Percentiles rank a stretch among this genome's conserved stretches.
Evolutionary conservation across 345 rosid species (phyloP).

Genomic region (Eucalyptus camaldulensis): DNA sequence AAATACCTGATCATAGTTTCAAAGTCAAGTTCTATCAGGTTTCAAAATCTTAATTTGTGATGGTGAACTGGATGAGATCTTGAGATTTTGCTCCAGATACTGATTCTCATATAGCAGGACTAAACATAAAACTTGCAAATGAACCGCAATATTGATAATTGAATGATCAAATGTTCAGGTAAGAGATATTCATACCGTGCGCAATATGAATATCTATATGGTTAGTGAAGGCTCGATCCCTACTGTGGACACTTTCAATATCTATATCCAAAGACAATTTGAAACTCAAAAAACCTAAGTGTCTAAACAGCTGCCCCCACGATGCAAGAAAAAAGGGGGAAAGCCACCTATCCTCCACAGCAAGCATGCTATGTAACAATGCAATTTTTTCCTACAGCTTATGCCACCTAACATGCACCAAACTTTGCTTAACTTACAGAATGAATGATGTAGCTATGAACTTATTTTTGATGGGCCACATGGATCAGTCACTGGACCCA

Average conservation of each 20-base stretch:
- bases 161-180: not conserved
- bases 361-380: not conserved
- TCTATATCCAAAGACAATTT: not conserved
- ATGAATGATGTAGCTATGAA: not conserved
- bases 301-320: not conserved
- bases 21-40: not conserved
- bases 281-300: not conserved
- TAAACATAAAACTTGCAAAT: not conserved
- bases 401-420: not conserved
- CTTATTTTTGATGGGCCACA: not conserved
- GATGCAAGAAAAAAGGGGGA: not conserved
- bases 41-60: not conserved
- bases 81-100: not conserved
- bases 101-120: not conserved
- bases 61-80: not conserved
- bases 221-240: not conserved
- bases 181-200: not conserved
- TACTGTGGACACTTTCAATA: not conserved
- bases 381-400: not conserved
- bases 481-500: not conserved
- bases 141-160: not conserved
- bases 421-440: not conserved
- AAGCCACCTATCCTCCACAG: not conserved
- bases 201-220: not conserved
- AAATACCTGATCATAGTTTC: conserved; percentile 48